phyloP scores from a whole-genome alignment of 176 grass and related monocot species.

The Carex scoparia region DNA sequence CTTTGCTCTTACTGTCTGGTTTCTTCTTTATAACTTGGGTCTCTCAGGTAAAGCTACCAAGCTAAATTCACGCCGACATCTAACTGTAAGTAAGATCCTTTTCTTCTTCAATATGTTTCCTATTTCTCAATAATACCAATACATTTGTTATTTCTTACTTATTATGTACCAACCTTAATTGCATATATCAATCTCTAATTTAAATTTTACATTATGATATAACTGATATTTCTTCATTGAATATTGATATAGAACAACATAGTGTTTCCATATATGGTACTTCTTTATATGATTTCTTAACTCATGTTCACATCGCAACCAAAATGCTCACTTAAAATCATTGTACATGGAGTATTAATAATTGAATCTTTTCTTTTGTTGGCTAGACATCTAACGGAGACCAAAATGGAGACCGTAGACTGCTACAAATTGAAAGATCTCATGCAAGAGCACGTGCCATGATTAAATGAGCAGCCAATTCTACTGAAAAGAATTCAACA shows the following conservation, averaged over 20 bases:
- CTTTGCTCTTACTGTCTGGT: not conserved
- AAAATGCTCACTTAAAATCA: not conserved
- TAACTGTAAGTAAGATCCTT: not conserved
- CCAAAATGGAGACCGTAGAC: not conserved
- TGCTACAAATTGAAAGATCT: not conserved
- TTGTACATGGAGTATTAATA: not conserved
- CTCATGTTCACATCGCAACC: not conserved
- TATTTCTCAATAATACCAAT: not conserved
- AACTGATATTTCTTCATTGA: not conserved
- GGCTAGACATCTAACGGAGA: not conserved
- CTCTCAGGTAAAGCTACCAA: not conserved
- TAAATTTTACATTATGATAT: not conserved
- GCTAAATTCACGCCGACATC: not conserved
- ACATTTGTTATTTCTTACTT: not conserved
- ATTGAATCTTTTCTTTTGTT: not conserved
- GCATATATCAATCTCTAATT: not conserved
- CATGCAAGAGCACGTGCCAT: not conserved
- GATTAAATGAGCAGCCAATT: constrained; percentile 6
- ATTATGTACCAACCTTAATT: not conserved
- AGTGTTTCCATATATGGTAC: not conserved
- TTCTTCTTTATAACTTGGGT: not conserved
- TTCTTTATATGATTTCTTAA: not conserved
- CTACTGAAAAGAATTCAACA: not conserved
- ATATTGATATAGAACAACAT: not conserved
- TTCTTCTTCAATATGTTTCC: not conserved